Conservation (phyloP, 768 basidiomycete genomes). For the Lentinula boryana region DNA sequence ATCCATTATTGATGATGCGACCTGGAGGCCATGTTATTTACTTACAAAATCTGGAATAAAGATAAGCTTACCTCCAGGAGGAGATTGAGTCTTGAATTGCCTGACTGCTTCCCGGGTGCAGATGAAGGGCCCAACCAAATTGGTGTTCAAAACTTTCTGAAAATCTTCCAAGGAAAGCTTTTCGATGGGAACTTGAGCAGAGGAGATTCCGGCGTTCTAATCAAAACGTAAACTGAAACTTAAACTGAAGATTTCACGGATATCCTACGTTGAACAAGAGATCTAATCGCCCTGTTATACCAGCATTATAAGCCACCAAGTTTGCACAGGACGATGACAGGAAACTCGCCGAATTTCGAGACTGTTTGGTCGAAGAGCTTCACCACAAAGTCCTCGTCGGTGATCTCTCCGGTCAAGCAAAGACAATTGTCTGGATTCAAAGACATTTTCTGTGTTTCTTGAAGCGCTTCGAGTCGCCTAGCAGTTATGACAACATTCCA, state of each 20-base stretch:
- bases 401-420: conserved; percentile 58
- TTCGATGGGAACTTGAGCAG: conserved; percentile 47
- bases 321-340: neutral
- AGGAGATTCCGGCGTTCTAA: conserved; percentile 71
- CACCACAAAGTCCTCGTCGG: conserved; percentile 56
- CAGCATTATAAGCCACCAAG: neutral
- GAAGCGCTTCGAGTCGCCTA: conserved; percentile 49
- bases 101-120: conserved; percentile 72
- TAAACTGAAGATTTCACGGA: neutral
- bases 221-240: neutral
- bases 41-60: neutral
- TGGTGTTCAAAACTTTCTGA: conserved; percentile 60
- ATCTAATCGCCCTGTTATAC: conserved; percentile 53
- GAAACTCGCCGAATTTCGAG: conserved; percentile 45
- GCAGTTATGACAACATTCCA: conserved; percentile 69
- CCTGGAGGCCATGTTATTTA: conserved; percentile 25
- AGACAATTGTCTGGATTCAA: conserved; percentile 27
- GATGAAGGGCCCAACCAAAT: conserved; percentile 68
- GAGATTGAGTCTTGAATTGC: conserved; percentile 67
- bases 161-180: conserved; percentile 57
- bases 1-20: conserved; percentile 84
- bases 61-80: conserved; percentile 55
- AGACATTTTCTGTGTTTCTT: conserved; percentile 48
- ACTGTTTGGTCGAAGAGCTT: conserved; percentile 50
- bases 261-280: conserved; percentile 46